These are phyloP conservation scores for Xerocomellus amylosporus DNA, from an alignment of 768 basidiomycete species.

Conservation along the genomic window DNA sequence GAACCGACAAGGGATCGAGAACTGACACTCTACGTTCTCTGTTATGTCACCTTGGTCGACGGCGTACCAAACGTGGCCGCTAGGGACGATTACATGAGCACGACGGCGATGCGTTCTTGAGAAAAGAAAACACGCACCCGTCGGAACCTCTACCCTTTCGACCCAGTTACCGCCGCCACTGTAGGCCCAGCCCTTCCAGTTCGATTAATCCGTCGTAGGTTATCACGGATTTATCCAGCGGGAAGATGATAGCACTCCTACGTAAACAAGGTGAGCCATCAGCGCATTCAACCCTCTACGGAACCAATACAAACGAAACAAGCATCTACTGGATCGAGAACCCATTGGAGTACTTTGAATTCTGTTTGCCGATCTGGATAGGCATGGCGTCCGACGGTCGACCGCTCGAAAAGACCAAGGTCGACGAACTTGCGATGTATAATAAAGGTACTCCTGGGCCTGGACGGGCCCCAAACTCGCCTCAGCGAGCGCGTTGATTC, in stretches of 20 bases:
- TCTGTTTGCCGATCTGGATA: slow-evolving; percentile 42
- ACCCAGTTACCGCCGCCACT: slow-evolving; percentile 49
- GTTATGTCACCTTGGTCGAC: slow-evolving; percentile 15
- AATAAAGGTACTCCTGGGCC: slow-evolving; percentile 45
- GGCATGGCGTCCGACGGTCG: background rate
- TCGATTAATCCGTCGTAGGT: slow-evolving; percentile 49
- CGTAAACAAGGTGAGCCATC: background rate
- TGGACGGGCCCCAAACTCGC: slow-evolving; percentile 53
- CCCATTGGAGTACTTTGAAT: slow-evolving; percentile 49
- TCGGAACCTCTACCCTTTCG: no score
- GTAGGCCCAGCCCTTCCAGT: slow-evolving; percentile 44
- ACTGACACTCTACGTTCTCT: slow-evolving; percentile 8
- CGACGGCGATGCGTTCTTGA: no score
- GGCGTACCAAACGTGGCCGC: slow-evolving; percentile 5
- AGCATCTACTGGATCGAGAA: slow-evolving; percentile 60
- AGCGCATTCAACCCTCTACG: background rate
- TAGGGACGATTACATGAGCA: background rate
- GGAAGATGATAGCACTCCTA: slow-evolving; percentile 17
- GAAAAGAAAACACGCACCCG: no score
- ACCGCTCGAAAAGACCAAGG: background rate
- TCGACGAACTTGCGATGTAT: slow-evolving; percentile 44
- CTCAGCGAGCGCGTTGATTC: slow-evolving; percentile 48
- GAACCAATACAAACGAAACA: slow-evolving; percentile 43
- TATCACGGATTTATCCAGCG: slow-evolving; percentile 40
- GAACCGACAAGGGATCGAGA: no score